These are phyloP conservation scores for Fusarium gaditjirri DNA, from an alignment of 2,329 filamentous ascomycete species.

Conservation along the genomic window DNA sequence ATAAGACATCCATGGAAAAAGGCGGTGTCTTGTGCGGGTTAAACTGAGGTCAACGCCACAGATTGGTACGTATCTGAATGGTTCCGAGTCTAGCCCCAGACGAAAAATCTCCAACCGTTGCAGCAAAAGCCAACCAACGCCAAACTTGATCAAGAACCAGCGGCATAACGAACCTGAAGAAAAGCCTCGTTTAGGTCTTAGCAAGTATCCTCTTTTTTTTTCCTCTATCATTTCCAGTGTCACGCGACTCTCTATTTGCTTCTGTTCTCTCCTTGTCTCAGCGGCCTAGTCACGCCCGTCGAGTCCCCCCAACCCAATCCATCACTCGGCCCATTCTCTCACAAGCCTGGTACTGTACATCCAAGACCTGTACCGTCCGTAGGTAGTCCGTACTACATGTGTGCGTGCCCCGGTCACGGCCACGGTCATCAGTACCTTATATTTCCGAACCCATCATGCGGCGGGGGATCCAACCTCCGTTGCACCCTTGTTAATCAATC, in stretches of 20 bases:
- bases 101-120: conserved; percentile 34
- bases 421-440: conserved; percentile 38
- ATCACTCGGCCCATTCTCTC: conserved; percentile 37
- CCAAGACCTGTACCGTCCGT: conserved; percentile 2
- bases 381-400: conserved; percentile 26
- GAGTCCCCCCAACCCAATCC: neutral
- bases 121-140: conserved; percentile 18
- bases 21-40: conserved; percentile 29
- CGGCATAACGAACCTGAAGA: conserved; percentile 3
- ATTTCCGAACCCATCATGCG: conserved; percentile 59
- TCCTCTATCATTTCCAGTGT: conserved; percentile 30
- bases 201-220: conserved; percentile 23
- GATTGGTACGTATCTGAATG: conserved; percentile 27
- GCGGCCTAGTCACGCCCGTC: conserved; percentile 13
- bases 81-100: conserved; percentile 23
- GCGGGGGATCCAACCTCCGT: conserved; percentile 66
- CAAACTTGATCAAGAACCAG: conserved; percentile 32
- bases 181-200: conserved; percentile 17
- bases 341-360: conserved; percentile 21
- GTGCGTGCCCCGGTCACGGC: conserved; percentile 40
- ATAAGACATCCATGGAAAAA: conserved; percentile 18
- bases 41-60: conserved; percentile 24
- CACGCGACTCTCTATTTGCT: conserved; percentile 36
- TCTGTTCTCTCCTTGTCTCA: conserved; percentile 17
- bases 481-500: conserved; percentile 62